Percentiles rank a stretch among this genome's conserved stretches.
Conservation (phyloP, 805 yeast genomes). For the Clavispora vitiphila region DNA sequence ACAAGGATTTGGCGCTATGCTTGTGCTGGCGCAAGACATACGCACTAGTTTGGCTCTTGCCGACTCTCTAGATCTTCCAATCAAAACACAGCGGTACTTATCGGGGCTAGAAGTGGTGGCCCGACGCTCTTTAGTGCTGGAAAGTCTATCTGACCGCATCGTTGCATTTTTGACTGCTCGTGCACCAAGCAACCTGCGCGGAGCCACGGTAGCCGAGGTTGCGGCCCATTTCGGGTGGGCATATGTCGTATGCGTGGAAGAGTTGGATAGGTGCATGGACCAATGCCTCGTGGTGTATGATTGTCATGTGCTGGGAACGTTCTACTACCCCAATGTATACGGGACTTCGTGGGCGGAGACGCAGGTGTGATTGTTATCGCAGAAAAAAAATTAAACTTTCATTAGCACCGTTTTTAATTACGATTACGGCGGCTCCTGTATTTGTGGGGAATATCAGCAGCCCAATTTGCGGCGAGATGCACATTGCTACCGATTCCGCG, state of each 20-base stretch:
- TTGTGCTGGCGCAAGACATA: constrained; percentile 68
- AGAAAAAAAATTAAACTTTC: too few species aligned
- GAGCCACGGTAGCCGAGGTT: constrained; percentile 38
- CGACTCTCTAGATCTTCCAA: constrained; percentile 53
- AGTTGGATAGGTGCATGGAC: constrained; percentile 54
- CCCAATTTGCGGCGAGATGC: too few species aligned
- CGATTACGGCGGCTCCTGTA: too few species aligned
- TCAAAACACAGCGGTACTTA: constrained; percentile 33
- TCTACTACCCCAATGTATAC: constrained; percentile 48
- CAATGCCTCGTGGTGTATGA: constrained; percentile 60
- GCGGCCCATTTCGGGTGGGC: constrained; percentile 58
- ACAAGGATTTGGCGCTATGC: constrained; percentile 50
- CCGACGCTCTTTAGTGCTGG: constrained; percentile 17
- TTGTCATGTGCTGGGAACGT: constrained; percentile 60
- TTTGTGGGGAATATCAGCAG: too few species aligned
- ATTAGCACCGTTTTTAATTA: too few species aligned
- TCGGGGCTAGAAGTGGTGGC: constrained; percentile 33
- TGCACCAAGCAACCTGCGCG: constrained; percentile 16
- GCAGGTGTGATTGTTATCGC: too few species aligned
- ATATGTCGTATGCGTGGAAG: constrained; percentile 58
- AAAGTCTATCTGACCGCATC: constrained; percentile 24
- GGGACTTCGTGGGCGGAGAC: background rate
- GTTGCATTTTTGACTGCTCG: constrained; percentile 19
- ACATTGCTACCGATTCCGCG: too few species aligned
- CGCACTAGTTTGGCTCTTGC: constrained; percentile 55